Evolutionary conservation across 495 filamentous ascomycete genomes (phyloP).

Genomic region (Lasiosphaeria miniovina): DNA sequence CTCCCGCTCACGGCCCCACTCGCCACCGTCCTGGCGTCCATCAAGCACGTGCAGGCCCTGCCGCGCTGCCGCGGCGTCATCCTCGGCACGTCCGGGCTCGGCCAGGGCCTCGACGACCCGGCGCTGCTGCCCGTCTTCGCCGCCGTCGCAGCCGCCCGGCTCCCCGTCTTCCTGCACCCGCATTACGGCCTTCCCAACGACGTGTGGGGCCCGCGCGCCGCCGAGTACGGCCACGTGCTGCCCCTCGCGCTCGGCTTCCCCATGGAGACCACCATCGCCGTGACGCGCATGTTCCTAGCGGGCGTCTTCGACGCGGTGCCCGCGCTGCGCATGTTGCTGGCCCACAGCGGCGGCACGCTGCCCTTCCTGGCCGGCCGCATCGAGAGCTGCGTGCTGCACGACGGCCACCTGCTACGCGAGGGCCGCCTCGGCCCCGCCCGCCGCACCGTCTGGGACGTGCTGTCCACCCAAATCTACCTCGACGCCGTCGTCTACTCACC

Average conservation of each 20-base stretch:
- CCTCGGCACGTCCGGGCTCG: constrained; percentile 81
- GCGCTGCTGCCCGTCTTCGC: constrained; percentile 65
- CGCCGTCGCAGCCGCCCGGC: constrained; percentile 59
- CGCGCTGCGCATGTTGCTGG: constrained; percentile 69
- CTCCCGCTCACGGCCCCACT: constrained; percentile 71
- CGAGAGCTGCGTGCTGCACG: constrained; percentile 84
- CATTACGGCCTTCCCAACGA: constrained; percentile 83
- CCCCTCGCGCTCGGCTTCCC: constrained; percentile 87
- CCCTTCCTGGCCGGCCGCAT: constrained; percentile 88
- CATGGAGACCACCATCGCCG: constrained; percentile 88
- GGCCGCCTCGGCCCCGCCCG: constrained; percentile 36
- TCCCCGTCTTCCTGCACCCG: constrained; percentile 82
- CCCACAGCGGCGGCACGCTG: constrained; percentile 84
- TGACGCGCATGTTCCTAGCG: constrained; percentile 79
- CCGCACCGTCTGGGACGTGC: constrained; percentile 72
- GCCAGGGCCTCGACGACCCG: constrained; percentile 77
- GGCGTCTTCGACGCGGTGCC: constrained; percentile 81
- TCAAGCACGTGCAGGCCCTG: constrained; percentile 57
- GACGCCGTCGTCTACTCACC: constrained; percentile 84
- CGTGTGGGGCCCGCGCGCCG: constrained; percentile 67
- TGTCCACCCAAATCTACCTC: constrained; percentile 83
- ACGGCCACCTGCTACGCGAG: constrained; percentile 60
- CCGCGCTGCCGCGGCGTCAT: constrained; percentile 78
- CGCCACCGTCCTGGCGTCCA: constrained; percentile 59
- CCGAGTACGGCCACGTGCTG: constrained; percentile 83